Evolutionary conservation across 2,329 filamentous ascomycete genomes (phyloP).

Genomic region (Colletotrichum shisoi): DNA sequence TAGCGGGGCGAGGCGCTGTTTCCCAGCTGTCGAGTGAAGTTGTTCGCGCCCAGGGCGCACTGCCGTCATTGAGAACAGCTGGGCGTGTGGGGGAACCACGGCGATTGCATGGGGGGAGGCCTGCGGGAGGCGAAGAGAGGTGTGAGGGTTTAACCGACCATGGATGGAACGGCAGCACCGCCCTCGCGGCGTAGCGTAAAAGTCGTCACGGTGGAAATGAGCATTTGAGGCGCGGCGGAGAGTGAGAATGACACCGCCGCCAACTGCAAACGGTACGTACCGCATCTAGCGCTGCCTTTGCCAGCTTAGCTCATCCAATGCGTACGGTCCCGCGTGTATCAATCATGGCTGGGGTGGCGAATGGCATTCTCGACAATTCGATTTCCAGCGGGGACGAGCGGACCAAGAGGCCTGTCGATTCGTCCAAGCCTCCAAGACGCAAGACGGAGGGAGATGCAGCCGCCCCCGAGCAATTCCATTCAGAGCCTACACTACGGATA

Average conservation of each 20-base stretch:
- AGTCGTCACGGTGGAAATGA: slow-evolving; percentile 28
- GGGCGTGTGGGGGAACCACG: neutral
- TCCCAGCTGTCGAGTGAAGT: slow-evolving; percentile 12
- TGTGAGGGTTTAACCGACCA: neutral
- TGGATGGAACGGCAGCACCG: slow-evolving; percentile 29
- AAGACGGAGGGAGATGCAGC: neutral
- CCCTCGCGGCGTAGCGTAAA: slow-evolving; percentile 18
- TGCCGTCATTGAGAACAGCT: slow-evolving; percentile 13
- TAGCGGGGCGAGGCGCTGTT: slow-evolving; percentile 38
- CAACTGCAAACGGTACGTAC: slow-evolving; percentile 15
- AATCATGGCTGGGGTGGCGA: slow-evolving; percentile 33
- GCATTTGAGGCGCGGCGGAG: slow-evolving; percentile 27
- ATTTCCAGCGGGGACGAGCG: slow-evolving; percentile 31
- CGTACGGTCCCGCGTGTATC: neutral
- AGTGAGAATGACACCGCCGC: slow-evolving; percentile 16
- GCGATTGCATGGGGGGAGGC: slow-evolving; percentile 12
- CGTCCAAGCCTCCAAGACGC: neutral
- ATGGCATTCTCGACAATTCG: slow-evolving; percentile 39
- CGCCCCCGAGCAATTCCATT: neutral
- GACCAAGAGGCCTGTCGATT: slow-evolving; percentile 8
- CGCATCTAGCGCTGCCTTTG: neutral
- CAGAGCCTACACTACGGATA: neutral
- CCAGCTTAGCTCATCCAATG: slow-evolving; percentile 10
- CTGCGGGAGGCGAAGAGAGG: slow-evolving; percentile 13
- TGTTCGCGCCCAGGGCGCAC: neutral